These are phyloP conservation scores for Geoglossum cookeanum DNA, from an alignment of 2,329 filamentous ascomycete species.

Conservation along the genomic window DNA sequence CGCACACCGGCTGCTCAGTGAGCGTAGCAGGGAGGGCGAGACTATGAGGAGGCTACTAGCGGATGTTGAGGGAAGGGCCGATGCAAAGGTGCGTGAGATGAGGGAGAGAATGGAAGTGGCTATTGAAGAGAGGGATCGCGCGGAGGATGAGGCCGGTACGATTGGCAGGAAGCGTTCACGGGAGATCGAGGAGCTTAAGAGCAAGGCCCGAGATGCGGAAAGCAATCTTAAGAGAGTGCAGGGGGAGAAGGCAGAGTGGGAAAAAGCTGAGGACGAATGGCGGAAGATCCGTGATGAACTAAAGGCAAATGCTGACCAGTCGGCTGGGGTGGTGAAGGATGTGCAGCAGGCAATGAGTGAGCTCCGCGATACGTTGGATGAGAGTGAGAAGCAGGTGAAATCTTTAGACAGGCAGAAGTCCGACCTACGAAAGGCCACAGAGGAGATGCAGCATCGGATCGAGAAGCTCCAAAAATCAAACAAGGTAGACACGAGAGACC, in stretches of 20 bases:
- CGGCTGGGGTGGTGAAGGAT: conserved; percentile 55
- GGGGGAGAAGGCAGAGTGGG: conserved; percentile 62
- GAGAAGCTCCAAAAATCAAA: conserved; percentile 60
- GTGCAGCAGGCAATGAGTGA: conserved; percentile 58
- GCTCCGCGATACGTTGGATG: conserved; percentile 64
- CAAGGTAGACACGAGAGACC: conserved; percentile 22
- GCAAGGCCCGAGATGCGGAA: conserved; percentile 64
- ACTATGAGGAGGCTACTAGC: conserved; percentile 81
- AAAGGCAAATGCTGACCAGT: conserved; percentile 48
- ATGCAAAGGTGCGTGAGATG: conserved; percentile 72
- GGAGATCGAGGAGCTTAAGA: conserved; percentile 73
- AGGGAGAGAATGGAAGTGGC: conserved; percentile 72
- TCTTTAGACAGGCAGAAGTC: conserved; percentile 68
- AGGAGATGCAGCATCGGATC: conserved; percentile 57
- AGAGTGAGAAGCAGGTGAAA: conserved; percentile 64
- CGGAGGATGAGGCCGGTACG: conserved; percentile 75
- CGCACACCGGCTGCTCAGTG: conserved; percentile 65
- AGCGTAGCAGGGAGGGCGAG: conserved; percentile 80
- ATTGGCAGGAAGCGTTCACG: conserved; percentile 56
- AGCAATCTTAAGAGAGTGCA: conserved; percentile 49
- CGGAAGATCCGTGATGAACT: conserved; percentile 55
- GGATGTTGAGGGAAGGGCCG: conserved; percentile 69
- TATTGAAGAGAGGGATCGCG: conserved; percentile 80
- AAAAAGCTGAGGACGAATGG: conserved; percentile 54
- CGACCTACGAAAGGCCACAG: conserved; percentile 55